Conservation (phyloP, 345 rosid genomes). For the Populus davidiana region DNA sequence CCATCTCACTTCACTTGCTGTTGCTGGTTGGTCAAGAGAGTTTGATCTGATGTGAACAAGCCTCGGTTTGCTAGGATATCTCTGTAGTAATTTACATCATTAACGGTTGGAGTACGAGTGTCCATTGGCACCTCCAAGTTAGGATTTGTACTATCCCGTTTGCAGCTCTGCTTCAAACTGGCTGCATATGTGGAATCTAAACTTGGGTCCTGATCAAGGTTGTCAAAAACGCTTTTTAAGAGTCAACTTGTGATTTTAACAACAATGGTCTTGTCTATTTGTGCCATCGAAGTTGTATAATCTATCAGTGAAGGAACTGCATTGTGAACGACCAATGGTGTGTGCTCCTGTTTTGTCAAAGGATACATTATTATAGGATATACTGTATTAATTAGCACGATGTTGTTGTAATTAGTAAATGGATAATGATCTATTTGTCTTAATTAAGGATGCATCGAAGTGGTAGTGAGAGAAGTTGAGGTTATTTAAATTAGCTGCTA, state of each 20-base stretch:
- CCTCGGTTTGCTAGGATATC: conserved; percentile 18
- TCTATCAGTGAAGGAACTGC: conserved; percentile 21
- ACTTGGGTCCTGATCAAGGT: conserved; percentile 2
- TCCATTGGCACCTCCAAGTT: conserved; percentile 24
- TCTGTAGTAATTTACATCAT: conserved; percentile 14
- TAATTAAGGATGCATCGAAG: background rate
- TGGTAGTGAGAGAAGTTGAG: background rate
- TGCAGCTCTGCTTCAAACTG: conserved; percentile 22
- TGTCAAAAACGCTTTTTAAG: no score
- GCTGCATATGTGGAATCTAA: background rate
- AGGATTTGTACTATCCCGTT: conserved; percentile 6
- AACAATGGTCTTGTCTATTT: background rate
- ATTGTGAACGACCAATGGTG: conserved; percentile 26
- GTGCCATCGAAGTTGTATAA: conserved; percentile 22
- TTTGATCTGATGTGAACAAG: conserved; percentile 25
- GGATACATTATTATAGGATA: no score
- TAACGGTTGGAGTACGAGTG: conserved; percentile 10
- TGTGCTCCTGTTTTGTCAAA: conserved; percentile 16
- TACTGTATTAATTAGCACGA: no score
- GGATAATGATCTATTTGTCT: background rate
- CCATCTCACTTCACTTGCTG: conserved; percentile 10
- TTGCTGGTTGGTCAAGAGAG: conserved; percentile 17
- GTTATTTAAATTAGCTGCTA: background rate
- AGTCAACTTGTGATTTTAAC: no score
- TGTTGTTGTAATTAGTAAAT: background rate